Conservation (phyloP, 139 green algal species). For the Limnomonas spitsbergensis region DNA sequence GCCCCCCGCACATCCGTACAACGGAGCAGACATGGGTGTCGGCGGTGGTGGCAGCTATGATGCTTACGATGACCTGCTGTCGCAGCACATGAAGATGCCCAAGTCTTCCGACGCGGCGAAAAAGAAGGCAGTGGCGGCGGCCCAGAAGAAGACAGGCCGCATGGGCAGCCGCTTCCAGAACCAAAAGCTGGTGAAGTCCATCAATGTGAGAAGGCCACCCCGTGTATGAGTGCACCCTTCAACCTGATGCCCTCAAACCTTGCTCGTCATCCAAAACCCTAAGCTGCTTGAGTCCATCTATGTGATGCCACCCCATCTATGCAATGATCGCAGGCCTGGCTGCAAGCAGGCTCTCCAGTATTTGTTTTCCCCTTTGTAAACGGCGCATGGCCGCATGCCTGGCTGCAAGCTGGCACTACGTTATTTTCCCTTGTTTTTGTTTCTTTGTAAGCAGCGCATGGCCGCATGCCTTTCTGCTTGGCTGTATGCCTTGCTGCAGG, state of each 20-base stretch:
- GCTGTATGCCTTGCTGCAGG: too few relatives aligned
- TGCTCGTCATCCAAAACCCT: too few relatives aligned
- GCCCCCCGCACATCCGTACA: not conserved
- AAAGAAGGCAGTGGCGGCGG: not conserved
- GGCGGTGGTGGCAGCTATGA: not conserved
- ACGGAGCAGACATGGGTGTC: not conserved
- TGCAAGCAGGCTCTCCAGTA: too few relatives aligned
- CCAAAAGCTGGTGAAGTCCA: constrained; percentile 2
- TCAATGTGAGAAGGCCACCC: not conserved
- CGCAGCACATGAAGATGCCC: not conserved
- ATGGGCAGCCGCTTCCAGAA: constrained; percentile 9
- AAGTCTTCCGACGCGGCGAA: not conserved
- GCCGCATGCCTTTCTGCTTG: too few relatives aligned
- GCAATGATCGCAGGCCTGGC: too few relatives aligned
- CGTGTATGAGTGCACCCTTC: not conserved
- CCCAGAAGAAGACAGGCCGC: constrained; percentile 1
- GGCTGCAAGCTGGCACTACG: too few relatives aligned
- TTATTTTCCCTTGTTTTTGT: too few relatives aligned
- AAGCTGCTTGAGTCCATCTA: too few relatives aligned
- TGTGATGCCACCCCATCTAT: not conserved
- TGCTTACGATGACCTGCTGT: not conserved
- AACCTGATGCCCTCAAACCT: not conserved
- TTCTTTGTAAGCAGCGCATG: too few relatives aligned
- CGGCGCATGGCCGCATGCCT: not conserved
- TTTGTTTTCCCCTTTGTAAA: not conserved